Evolutionary conservation across 225 moss, liverwort and hornwort genomes (phyloP).

Genomic region (Lunularia cruciata): DNA sequence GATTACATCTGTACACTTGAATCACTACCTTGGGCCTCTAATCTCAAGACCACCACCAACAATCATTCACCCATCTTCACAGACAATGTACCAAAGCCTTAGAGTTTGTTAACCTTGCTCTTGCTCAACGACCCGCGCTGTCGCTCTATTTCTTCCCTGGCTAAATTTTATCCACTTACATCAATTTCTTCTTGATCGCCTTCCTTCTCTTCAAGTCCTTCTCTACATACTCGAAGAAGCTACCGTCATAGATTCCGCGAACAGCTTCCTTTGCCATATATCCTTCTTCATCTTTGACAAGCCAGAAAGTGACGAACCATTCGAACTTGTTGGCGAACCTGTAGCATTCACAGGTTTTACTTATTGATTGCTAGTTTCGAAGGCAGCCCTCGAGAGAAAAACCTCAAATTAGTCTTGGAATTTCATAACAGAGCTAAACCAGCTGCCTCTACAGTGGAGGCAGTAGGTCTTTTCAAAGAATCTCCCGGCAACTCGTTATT

Average conservation of each 20-base stretch:
- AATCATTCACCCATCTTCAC: no score
- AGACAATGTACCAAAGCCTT: no score
- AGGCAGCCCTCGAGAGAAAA: not conserved
- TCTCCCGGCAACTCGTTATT: no score
- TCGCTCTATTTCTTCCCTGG: no score
- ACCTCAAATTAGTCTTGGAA: not conserved
- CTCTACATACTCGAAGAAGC: constrained; percentile 46
- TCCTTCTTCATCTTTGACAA: constrained; percentile 63
- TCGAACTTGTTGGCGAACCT: constrained; percentile 66
- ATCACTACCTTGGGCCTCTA: no score
- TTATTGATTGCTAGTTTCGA: not conserved
- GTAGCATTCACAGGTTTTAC: not conserved
- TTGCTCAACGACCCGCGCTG: no score
- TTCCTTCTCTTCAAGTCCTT: constrained; percentile 16
- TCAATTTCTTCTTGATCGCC: no score
- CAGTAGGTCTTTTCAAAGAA: not conserved
- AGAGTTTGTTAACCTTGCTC: no score
- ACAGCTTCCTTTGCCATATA: constrained; percentile 51
- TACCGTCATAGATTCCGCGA: constrained; percentile 68
- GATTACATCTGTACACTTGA: no score
- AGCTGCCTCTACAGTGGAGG: not conserved
- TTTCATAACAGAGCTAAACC: not conserved
- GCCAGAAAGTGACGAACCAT: constrained; percentile 58
- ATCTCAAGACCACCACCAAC: no score
- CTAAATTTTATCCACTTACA: no score